Evolutionary conservation across 768 basidiomycete genomes (phyloP), one percentile per base, ranked within the genome.

Genomic region (Boletus pseudopeckii): DNA sequence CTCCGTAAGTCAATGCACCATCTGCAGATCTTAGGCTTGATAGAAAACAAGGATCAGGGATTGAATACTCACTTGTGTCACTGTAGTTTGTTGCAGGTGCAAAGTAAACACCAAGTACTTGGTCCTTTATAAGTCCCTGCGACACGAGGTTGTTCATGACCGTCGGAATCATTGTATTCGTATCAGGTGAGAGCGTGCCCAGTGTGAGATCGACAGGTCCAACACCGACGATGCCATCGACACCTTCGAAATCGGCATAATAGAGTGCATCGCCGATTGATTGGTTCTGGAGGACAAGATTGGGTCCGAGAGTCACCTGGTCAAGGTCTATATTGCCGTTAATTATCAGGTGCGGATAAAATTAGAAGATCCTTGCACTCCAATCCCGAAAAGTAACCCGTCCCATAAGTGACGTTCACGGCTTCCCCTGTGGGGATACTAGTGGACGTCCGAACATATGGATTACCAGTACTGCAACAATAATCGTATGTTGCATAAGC

Each of bases 191-290:
- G 3, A 61, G 53, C 7, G 44, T 57, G 7, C 62, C 67, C 26
- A 5, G 10, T 2, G 62, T 69, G 17, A 64, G 61, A 28, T 55
- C 55, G 15, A 53, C 36, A 36, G 67, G 68, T 17, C 68, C 68
- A 26, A 70, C 34, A 20, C 65, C 67, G n/a, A 68, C 18, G 18
- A 68, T 65, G 14, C 67, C 67, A 39, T 68, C 63, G n/a, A 68
- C 56, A 36, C 56, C 64, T 24, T 39, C 28, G 37, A 68, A 67
- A 30, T 45, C 36, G 5, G 42, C 47, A 11, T 17, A 63, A 7
- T 40, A 33, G 5, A 57, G 36, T 33, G 64, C 66, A 24, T 52
- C 56, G 56, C 64, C 66, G n/a, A 72, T 72, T 8, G 65, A 63
- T 43, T 71, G 71, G 20, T 59, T 61, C 9, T 33, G 22, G 52